A percentile compares a stretch with the other conserved stretches of the same genome.
Conservation (phyloP, 164 flowering plant genomes). For the Piper betle region DNA sequence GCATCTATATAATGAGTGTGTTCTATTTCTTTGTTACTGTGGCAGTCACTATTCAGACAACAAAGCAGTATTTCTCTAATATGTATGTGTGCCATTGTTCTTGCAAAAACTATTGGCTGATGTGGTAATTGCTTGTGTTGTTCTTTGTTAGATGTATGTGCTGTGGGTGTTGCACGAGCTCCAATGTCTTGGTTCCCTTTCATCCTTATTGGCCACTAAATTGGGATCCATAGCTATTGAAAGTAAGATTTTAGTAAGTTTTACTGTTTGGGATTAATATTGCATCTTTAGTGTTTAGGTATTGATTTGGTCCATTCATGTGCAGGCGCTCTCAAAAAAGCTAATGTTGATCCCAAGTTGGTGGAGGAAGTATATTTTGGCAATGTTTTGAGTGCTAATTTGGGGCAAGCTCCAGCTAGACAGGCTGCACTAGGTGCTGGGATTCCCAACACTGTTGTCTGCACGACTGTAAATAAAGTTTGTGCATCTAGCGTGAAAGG, state of each 20-base stretch:
- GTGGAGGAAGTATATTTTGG: slow-evolving; percentile 97
- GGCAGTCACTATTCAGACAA: no score
- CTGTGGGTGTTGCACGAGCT: slow-evolving; percentile 92
- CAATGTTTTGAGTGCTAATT: slow-evolving; percentile 89
- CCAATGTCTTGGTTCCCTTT: slow-evolving; percentile 88
- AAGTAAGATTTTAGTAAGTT: slow-evolving; percentile 21
- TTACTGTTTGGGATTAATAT: neutral
- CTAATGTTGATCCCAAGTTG: slow-evolving; percentile 64
- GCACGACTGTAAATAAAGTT: slow-evolving; percentile 88
- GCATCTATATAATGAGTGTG: no score
- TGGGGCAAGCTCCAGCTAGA: slow-evolving; percentile 97
- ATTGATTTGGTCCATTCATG: no score
- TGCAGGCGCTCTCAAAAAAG: slow-evolving; percentile 77
- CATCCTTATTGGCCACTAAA: slow-evolving; percentile 78
- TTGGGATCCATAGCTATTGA: slow-evolving; percentile 81
- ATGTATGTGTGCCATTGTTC: neutral
- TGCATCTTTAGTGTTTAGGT: no score
- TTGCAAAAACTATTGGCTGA: neutral
- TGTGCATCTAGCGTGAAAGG: slow-evolving; percentile 96
- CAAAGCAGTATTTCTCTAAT: no score
- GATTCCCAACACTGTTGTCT: slow-evolving; percentile 65
- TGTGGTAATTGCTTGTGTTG: neutral
- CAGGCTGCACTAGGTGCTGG: slow-evolving; percentile 98
- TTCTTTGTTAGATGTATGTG: slow-evolving; percentile 67
- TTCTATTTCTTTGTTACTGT: no score